Evolutionary conservation across 176 grass and related monocot species (phyloP), one percentile per base, ranked within the genome.

Genomic region (Triticum turgidum): DNA sequence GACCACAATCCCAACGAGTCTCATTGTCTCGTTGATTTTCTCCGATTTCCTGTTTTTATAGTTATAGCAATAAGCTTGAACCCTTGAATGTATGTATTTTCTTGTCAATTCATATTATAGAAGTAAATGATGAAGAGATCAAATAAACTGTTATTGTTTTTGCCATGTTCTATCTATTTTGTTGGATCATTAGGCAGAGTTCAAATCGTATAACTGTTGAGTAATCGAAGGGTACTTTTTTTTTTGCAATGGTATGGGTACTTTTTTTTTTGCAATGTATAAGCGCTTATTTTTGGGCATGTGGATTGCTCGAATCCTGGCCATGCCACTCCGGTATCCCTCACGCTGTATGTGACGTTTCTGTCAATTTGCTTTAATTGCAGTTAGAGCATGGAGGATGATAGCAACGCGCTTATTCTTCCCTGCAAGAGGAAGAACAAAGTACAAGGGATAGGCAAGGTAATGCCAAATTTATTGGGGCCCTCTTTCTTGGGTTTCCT

Each of bases 401-500:
- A 86, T 68, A 94, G 93, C 80, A 98, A 98, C 81, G 77, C 77
- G 1, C 32, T 88, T 78, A 72, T 98, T 85, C 80, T 98, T 77
- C 89, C 88, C 21, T 88, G 87, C 83, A 98, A 84, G 42, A 90
- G 78, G 84, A 95, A 92, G 73, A 83, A 85, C 45, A 97, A 95
- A 80, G 79, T 42, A 8, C 89, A 95, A 74, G 91, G 74, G 39
- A 90, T 91, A 73, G 74, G 21, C 44, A 92, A 93, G 91, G 95
- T 95, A 83, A 34, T 80, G 12, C 35, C 51, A 73, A n/a, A 12
- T 86, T 54, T 54, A 18, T 54, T 54, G 18, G 51, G 15, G 15
- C 51, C 51, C 51, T 45, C 73, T 87, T 58, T 41, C 29, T 80
- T 73, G 14, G 30, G 38, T 54, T 89, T 80, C 14, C 18, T 49